Conservation (phyloP, 2,329 filamentous ascomycete genomes). For the Fusarium nodosum region DNA sequence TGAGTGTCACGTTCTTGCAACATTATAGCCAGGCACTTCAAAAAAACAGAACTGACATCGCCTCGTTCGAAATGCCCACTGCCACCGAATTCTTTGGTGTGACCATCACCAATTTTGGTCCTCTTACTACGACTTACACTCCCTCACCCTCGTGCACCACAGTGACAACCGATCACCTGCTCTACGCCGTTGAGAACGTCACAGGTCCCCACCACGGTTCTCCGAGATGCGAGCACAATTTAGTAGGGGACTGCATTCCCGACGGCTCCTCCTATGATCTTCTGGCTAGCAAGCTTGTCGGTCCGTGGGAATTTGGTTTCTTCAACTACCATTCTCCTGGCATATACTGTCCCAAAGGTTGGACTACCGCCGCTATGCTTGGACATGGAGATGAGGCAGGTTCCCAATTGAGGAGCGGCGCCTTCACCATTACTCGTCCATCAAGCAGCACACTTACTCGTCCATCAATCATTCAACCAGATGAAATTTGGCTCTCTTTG, state of each 20-base stretch:
- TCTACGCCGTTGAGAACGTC: conserved; percentile 2
- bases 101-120: conserved; percentile 50
- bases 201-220: conserved; percentile 2
- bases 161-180: conserved; percentile 15
- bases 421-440: conserved; percentile 17
- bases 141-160: conserved; percentile 42
- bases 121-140: conserved; percentile 51
- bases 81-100: conserved; percentile 42
- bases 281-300: not conserved
- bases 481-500: conserved; percentile 11
- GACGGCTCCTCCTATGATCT: conserved; percentile 36
- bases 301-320: conserved; percentile 17
- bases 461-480: not conserved
- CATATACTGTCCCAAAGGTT: conserved; percentile 42
- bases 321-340: conserved; percentile 47
- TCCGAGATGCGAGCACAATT: conserved; percentile 17
- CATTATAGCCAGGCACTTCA: not conserved
- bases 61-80: conserved; percentile 43
- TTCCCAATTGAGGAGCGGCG: conserved; percentile 4
- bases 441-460: not conserved
- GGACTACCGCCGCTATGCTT: conserved; percentile 45
- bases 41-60: no score
- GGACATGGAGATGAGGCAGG: conserved; percentile 14
- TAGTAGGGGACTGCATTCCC: conserved; percentile 43
- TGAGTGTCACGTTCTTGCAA: not conserved